Percentiles rank a stretch among this genome's conserved stretches.
Evolutionary conservation across 2,329 filamentous ascomycete genomes (phyloP).

Genomic region (Hymenoscyphus linearis): DNA sequence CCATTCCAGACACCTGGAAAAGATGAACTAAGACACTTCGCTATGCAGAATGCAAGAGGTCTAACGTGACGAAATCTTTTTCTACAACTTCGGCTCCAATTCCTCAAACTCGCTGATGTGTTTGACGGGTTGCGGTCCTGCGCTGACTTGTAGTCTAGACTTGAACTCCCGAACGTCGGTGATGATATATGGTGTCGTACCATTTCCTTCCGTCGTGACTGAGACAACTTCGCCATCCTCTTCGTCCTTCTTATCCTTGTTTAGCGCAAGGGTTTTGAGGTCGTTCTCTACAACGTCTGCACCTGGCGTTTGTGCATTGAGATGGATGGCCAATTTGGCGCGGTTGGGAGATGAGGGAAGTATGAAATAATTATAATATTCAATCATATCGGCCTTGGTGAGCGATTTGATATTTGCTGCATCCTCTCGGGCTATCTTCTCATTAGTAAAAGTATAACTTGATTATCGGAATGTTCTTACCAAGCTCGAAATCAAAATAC

Average conservation of each 20-base stretch:
- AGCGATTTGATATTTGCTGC: conserved; percentile 68
- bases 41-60: neutral
- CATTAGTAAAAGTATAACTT: conserved; percentile 5
- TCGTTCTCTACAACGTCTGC: conserved; percentile 37
- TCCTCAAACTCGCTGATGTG: conserved; percentile 85
- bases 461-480: conserved; percentile 44
- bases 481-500: conserved; percentile 82
- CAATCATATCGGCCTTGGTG: conserved; percentile 72
- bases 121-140: conserved; percentile 65
- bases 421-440: conserved; percentile 46
- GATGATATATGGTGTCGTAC: conserved; percentile 56
- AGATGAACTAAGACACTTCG: neutral
- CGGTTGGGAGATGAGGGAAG: conserved; percentile 65
- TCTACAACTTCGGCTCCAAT: conserved; percentile 71
- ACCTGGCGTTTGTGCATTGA: conserved; percentile 64
- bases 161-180: conserved; percentile 78
- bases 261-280: conserved; percentile 11
- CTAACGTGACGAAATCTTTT: neutral
- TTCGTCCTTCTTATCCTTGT: conserved; percentile 32
- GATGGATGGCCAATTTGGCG: conserved; percentile 79
- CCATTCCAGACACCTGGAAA: neutral
- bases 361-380: conserved; percentile 74
- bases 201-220: conserved; percentile 35
- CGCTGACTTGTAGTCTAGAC: conserved; percentile 65
- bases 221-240: conserved; percentile 15